Evolutionary conservation across 164 flowering plant genomes (phyloP).

Genomic region (Kalanchoe fedtschenkoi): DNA sequence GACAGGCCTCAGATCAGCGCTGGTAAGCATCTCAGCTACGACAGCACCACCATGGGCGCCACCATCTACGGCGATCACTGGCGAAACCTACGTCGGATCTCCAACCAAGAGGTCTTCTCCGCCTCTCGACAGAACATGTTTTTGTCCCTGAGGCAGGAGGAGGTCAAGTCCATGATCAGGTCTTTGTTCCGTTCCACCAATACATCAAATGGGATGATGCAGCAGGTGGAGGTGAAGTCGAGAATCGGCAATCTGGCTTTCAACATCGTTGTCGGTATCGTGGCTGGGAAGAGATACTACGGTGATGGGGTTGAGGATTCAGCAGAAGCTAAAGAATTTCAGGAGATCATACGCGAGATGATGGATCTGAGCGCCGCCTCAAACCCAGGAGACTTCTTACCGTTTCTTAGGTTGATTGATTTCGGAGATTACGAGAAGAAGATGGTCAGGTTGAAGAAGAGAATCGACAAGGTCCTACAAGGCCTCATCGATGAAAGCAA

Average conservation of each 20-base stretch:
- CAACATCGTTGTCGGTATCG: constrained; percentile 17
- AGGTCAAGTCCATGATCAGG: no score
- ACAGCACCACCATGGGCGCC: neutral
- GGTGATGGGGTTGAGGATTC: constrained; percentile 11
- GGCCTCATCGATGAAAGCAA: constrained; percentile 11
- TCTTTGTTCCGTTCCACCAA: no score
- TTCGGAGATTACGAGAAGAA: constrained; percentile 7
- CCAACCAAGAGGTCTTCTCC: constrained; percentile 10
- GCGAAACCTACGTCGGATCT: constrained; percentile 16
- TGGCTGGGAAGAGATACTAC: constrained; percentile 21
- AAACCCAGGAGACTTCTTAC: constrained; percentile 14
- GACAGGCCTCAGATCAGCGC: constrained; percentile 11
- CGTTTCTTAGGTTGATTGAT: constrained; percentile 12
- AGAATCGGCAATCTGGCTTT: no score
- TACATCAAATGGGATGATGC: no score
- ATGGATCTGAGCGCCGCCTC: neutral
- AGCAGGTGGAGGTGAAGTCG: neutral
- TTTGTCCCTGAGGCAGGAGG: neutral
- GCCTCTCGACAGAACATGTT: neutral
- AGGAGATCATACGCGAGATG: constrained; percentile 6
- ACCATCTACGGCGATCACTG: constrained; percentile 12
- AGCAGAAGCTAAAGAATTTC: constrained; percentile 12
- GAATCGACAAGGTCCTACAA: constrained; percentile 11
- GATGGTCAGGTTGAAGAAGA: neutral
- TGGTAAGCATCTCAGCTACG: constrained; percentile 6